phyloP scores from a whole-genome alignment of 305 asterid species.

The Withania somnifera region DNA sequence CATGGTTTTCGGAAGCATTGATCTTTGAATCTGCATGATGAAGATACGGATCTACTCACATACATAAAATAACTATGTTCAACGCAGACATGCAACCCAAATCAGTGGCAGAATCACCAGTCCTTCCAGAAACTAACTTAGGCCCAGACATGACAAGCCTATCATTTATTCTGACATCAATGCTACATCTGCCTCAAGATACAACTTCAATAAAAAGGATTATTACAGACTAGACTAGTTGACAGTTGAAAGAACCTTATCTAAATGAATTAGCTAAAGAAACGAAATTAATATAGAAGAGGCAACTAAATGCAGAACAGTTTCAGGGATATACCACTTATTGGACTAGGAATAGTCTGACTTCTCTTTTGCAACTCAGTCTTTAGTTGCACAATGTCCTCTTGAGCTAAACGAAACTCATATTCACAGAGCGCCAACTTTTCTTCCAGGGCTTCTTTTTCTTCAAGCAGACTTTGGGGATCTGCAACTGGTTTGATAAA shows the following conservation, averaged over 20 bases:
- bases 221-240: background rate
- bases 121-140: background rate
- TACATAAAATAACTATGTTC: constrained; percentile 1
- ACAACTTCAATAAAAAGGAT: background rate
- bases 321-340: constrained; percentile 30
- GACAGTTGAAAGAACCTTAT: background rate
- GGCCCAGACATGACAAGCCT: background rate
- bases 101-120: background rate
- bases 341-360: constrained; percentile 34
- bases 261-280: background rate
- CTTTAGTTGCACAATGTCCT: constrained; percentile 72
- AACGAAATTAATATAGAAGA: background rate
- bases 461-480: constrained; percentile 89
- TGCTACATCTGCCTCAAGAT: background rate
- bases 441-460: constrained; percentile 78
- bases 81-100: background rate
- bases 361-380: constrained; percentile 59
- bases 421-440: constrained; percentile 83
- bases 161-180: background rate
- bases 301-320: constrained; percentile 4
- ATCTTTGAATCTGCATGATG: constrained; percentile 37
- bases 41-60: constrained; percentile 19
- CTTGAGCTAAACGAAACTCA: constrained; percentile 96
- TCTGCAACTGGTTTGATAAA: constrained; percentile 64
- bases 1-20: constrained; percentile 29